These are phyloP conservation scores for Grosmannia huntii DNA, from an alignment of 2,329 filamentous ascomycete species.

Conservation along the genomic window DNA sequence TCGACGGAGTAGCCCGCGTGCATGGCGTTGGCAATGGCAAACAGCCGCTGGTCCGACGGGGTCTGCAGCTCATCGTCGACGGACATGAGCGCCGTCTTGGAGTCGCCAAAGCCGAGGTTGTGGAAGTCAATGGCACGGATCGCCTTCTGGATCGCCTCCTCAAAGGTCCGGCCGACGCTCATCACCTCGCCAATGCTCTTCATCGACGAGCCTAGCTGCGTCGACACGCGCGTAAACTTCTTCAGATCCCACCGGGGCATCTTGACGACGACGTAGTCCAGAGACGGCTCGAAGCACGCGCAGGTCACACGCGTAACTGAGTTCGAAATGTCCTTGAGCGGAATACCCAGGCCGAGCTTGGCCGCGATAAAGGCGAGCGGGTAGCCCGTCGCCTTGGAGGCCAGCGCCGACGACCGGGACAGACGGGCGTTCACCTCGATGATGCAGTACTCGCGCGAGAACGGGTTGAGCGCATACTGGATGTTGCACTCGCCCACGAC, in stretches of 20 bases:
- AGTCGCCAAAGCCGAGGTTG: constrained; percentile 91
- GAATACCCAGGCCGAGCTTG: constrained; percentile 89
- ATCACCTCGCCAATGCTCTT: constrained; percentile 99
- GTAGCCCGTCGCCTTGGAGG: constrained; percentile 95
- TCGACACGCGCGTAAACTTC: constrained; percentile 96
- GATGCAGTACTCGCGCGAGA: constrained; percentile 93
- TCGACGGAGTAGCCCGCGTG: constrained; percentile 84
- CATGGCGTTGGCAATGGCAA: constrained; percentile 98
- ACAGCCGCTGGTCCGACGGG: constrained; percentile 91
- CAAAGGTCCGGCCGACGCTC: constrained; percentile 92
- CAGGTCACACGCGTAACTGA: constrained; percentile 91
- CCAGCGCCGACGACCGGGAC: constrained; percentile 86
- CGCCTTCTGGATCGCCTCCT: constrained; percentile 97
- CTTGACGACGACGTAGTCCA: constrained; percentile 97
- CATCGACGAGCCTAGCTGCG: constrained; percentile 93
- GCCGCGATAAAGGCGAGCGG: constrained; percentile 93
- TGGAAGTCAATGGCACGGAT: constrained; percentile 91
- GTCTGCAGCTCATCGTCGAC: constrained; percentile 95
- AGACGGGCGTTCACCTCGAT: constrained; percentile 98
- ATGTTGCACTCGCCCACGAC: constrained; percentile 99
- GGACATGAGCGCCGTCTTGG: constrained; percentile 71
- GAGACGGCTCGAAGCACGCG: constrained; percentile 94
- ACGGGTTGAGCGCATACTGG: constrained; percentile 92
- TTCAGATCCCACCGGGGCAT: constrained; percentile 98
- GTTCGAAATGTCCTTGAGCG: constrained; percentile 92